Percentiles rank a stretch among this genome's conserved stretches.
Conservation (phyloP, 2,329 filamentous ascomycete genomes). For the Ophiostoma sp. region DNA sequence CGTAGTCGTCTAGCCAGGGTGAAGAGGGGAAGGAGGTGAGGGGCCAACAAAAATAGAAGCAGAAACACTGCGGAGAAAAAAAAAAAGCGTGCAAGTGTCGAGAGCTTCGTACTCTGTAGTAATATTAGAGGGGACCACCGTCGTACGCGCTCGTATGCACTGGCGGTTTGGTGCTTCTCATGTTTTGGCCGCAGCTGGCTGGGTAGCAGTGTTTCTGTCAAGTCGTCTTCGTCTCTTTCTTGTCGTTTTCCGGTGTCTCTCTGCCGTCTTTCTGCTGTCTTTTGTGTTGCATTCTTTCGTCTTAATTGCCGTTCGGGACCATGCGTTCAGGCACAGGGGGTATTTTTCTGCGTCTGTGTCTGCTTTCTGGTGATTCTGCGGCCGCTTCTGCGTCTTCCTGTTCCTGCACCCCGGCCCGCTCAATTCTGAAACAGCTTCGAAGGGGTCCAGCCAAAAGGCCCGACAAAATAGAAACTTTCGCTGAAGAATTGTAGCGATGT, state of each 20-base stretch:
- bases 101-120: neutral
- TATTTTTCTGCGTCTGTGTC: neutral
- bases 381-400: neutral
- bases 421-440: slow-evolving; percentile 21
- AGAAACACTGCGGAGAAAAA: neutral
- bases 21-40: neutral
- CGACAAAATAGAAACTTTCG: slow-evolving; percentile 5
- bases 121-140: neutral
- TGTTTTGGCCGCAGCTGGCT: slow-evolving; percentile 13
- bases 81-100: neutral
- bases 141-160: slow-evolving; percentile 3
- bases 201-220: neutral
- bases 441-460: neutral
- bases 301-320: neutral
- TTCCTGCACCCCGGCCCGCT: slow-evolving; percentile 17
- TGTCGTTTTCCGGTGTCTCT: neutral
- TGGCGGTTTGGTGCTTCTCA: neutral
- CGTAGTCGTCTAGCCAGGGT: neutral
- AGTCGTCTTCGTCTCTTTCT: neutral
- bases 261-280: neutral
- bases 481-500: neutral
- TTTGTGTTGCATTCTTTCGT: neutral
- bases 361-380: neutral
- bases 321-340: slow-evolving; percentile 3
- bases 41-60: slow-evolving; percentile 14